phyloP scores from a whole-genome alignment of 2,329 filamentous ascomycete species.

The Hypoxylon sp. region DNA sequence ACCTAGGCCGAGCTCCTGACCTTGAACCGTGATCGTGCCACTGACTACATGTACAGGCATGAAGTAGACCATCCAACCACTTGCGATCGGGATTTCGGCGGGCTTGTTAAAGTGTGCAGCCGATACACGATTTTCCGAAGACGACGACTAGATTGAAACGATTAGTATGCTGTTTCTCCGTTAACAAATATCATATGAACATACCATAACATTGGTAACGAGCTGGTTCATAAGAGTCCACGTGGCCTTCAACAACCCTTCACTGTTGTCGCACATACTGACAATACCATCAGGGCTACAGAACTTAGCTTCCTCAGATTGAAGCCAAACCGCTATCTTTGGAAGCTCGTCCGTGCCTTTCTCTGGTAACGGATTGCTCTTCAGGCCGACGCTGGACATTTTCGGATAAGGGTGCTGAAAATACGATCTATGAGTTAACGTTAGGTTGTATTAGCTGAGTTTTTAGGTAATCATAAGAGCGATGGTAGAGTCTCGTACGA shows the following conservation, averaged over 20 bases:
- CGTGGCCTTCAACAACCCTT: background rate
- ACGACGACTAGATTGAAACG: background rate
- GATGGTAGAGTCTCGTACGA: too few species aligned
- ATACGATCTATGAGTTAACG: too few species aligned
- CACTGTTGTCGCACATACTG: background rate
- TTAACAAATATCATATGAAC: background rate
- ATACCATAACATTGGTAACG: background rate
- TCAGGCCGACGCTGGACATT: background rate
- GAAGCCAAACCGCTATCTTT: background rate
- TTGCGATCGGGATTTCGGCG: background rate
- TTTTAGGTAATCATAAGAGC: too few species aligned
- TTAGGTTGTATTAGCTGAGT: too few species aligned
- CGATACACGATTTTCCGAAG: background rate
- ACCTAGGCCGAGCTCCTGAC: background rate
- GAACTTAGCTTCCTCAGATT: background rate
- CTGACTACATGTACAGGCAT: background rate
- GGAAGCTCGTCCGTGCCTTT: background rate
- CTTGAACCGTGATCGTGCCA: background rate
- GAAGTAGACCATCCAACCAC: background rate
- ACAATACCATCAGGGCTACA: background rate
- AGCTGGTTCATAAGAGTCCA: background rate
- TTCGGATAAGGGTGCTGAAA: too few species aligned
- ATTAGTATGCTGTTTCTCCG: background rate
- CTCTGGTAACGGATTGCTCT: background rate
- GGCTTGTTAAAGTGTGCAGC: background rate